Conservation (phyloP, 345 rosid genomes). For the Arabidopsis arenosa region DNA sequence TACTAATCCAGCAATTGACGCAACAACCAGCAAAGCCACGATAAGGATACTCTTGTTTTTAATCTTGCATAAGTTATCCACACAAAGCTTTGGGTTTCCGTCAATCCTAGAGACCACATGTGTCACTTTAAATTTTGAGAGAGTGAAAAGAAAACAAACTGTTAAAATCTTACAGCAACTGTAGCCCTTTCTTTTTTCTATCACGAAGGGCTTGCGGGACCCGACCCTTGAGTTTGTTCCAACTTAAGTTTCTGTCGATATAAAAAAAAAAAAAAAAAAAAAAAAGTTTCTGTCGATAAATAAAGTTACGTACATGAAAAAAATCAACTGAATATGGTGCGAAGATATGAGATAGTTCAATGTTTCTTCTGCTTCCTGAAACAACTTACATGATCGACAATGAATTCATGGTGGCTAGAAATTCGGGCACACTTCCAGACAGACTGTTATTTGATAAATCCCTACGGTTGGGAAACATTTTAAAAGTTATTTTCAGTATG, state of each 20-base stretch:
- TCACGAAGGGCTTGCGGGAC: conserved; percentile 37
- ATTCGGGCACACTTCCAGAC: neutral
- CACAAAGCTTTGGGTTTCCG: conserved; percentile 41
- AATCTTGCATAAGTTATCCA: conserved; percentile 18
- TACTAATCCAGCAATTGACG: conserved; percentile 31
- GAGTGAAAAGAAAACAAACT: neutral
- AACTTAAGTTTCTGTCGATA: too few relatives aligned
- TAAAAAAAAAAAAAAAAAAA: too few relatives aligned
- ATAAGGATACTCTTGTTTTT: conserved; percentile 13
- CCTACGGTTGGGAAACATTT: neutral
- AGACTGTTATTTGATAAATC: neutral
- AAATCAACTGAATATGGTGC: too few relatives aligned
- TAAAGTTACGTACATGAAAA: neutral
- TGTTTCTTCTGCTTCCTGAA: neutral
- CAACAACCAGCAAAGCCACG: conserved; percentile 37
- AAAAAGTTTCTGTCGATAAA: conserved; percentile 41
- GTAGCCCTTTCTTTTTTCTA: conserved; percentile 2
- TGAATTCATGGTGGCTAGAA: neutral
- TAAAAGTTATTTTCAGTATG: too few relatives aligned
- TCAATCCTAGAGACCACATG: conserved; percentile 5
- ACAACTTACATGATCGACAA: neutral
- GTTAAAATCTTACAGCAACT: conserved; percentile 29
- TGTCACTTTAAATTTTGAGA: neutral
- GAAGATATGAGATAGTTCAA: too few relatives aligned
- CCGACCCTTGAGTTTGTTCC: conserved; percentile 46